Evolutionary conservation across 2,329 filamentous ascomycete genomes (phyloP).

Genomic region (Diaporthe aspalathi): DNA sequence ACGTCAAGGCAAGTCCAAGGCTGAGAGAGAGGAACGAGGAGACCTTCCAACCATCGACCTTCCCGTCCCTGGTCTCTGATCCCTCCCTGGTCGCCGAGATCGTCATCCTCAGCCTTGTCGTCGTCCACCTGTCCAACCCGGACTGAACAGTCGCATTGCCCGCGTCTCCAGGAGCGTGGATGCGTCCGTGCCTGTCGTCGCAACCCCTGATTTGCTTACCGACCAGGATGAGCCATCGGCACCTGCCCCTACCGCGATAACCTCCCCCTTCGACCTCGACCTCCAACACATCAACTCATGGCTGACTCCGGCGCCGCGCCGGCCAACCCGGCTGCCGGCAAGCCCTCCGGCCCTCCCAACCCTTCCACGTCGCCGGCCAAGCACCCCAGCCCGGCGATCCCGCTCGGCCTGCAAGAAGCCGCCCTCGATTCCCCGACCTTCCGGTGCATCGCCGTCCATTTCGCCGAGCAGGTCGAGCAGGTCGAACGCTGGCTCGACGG

Average conservation of each 20-base stretch:
- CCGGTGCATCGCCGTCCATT: slow-evolving; percentile 86
- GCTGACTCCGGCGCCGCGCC: slow-evolving; percentile 33
- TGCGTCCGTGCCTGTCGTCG: slow-evolving; percentile 1
- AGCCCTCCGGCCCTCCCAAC: slow-evolving; percentile 6
- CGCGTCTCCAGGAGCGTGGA: slow-evolving; percentile 1
- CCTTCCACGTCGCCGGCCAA: slow-evolving; percentile 12
- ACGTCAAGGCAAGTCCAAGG: slow-evolving; percentile 37
- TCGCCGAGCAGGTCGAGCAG: slow-evolving; percentile 89
- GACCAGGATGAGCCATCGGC: slow-evolving; percentile 31
- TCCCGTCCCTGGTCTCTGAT: neutral
- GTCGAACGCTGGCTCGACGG: slow-evolving; percentile 91
- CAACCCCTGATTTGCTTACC: slow-evolving; percentile 30
- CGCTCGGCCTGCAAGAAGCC: slow-evolving; percentile 92
- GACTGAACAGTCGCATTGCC: neutral
- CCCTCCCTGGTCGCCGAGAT: neutral
- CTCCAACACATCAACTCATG: slow-evolving; percentile 26
- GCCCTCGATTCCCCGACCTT: slow-evolving; percentile 97
- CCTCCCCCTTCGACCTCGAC: neutral
- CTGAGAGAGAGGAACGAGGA: too few relatives aligned
- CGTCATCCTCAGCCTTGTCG: slow-evolving; percentile 23
- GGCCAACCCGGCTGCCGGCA: slow-evolving; percentile 28
- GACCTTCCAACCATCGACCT: slow-evolving; percentile 19
- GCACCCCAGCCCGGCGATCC: slow-evolving; percentile 61
- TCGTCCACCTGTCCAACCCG: neutral
- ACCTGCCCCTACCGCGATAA: slow-evolving; percentile 24